These are phyloP conservation scores for Penstemon eatonii DNA, from an alignment of 257 asterid species.

Conservation along the genomic window DNA sequence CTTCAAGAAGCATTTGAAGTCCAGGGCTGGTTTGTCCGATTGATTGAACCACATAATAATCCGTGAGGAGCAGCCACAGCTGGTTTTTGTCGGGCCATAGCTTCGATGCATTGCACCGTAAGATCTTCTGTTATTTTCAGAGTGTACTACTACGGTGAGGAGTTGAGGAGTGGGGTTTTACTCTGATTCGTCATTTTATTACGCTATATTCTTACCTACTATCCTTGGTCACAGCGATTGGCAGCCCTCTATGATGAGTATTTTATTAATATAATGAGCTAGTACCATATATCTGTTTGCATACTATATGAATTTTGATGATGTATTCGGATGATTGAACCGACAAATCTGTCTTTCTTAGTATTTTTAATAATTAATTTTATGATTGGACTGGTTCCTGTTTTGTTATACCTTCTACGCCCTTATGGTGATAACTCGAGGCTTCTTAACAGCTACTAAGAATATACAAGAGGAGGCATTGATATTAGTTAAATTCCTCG, in stretches of 20 bases:
- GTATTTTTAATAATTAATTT: too few relatives aligned
- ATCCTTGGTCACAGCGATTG: conserved; percentile 3
- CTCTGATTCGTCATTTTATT: conserved; percentile 17
- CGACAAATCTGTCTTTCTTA: too few relatives aligned
- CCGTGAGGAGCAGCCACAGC: not conserved
- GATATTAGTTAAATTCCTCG: too few relatives aligned
- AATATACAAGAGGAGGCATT: too few relatives aligned
- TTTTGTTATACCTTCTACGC: too few relatives aligned
- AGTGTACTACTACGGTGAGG: not conserved
- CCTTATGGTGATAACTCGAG: too few relatives aligned
- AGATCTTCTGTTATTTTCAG: conserved; percentile 1
- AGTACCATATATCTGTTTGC: conserved; percentile 2
- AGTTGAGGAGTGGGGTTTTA: conserved; percentile 9
- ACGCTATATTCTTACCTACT: conserved; percentile 16
- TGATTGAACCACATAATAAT: conserved; percentile 28
- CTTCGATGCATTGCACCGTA: conserved; percentile 5
- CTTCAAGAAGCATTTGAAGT: conserved; percentile 81
- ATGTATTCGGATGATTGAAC: not conserved
- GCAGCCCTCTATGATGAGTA: not conserved
- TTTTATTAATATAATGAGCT: not conserved
- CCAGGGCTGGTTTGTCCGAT: conserved; percentile 61
- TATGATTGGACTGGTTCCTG: too few relatives aligned
- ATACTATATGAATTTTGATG: conserved; percentile 12
- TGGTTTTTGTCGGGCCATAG: conserved; percentile 20
- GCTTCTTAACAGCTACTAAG: too few relatives aligned